These are phyloP conservation scores for Syncephalis fuscata DNA, from an alignment of 371 early-diverging fungal genomes.

Conservation along the genomic window DNA sequence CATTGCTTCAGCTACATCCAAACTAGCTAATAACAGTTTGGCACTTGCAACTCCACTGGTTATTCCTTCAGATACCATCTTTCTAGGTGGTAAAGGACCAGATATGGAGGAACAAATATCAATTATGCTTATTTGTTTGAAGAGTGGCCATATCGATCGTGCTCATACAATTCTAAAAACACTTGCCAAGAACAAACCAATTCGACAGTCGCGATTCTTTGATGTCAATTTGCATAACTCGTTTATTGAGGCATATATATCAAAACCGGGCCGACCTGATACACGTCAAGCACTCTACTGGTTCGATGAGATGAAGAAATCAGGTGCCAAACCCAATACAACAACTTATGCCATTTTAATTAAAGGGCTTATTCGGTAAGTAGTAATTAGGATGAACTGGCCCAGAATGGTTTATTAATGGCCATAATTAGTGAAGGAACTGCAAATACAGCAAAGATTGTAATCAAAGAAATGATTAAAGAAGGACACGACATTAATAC, in stretches of 20 bases:
- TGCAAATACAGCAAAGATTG: conserved; percentile 31
- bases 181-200: conserved; percentile 35
- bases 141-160: conserved; percentile 48
- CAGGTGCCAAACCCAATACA: conserved; percentile 32
- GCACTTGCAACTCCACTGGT: too few species aligned
- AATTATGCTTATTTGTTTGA: conserved; percentile 57
- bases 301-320: conserved; percentile 41
- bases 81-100: too few species aligned
- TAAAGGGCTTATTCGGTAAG: conserved; percentile 48
- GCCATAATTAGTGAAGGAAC: conserved; percentile 19
- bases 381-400: not conserved
- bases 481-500: conserved; percentile 18
- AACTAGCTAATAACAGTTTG: too few species aligned
- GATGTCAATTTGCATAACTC: conserved; percentile 66
- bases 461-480: conserved; percentile 48
- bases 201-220: conserved; percentile 48
- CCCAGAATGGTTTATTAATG: too few species aligned
- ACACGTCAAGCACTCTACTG: conserved; percentile 50
- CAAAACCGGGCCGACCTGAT: conserved; percentile 21
- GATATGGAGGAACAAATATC: conserved; percentile 15
- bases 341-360: conserved; percentile 62
- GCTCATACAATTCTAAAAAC: conserved; percentile 63
- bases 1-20: too few species aligned
- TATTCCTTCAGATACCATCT: too few species aligned
- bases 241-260: conserved; percentile 59